Base-by-base conservation (phyloP, 2,329 filamentous ascomycete genomes). In the Claviceps maximensis region DNA sequence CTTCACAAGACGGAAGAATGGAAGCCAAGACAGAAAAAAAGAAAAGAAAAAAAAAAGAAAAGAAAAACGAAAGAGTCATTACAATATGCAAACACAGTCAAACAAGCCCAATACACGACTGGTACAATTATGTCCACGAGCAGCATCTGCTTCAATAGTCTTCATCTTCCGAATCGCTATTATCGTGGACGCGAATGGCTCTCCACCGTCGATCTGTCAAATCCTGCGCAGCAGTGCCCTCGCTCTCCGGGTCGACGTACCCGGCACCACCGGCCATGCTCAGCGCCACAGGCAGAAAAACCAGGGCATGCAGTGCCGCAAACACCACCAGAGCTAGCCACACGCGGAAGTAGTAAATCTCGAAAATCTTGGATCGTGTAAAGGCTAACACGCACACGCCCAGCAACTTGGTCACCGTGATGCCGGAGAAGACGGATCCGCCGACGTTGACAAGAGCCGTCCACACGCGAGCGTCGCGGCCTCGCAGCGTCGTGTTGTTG, bases 271-370 rank as follows among this genome's bases (percentile, higher is more conserved):
- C 93, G 50, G 87, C 77, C 49, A 96, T 74, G 63, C 87, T 94
- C 58, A 98, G 74, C 2, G 87, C 85, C 1, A 97, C 93, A 0
- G 93, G 93, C 61, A 98, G 72, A 67, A 97, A 95, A 8, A 98
- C 79, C 48, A 98, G 74, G 0, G 93, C 89, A 67, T 98, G 93
- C 10, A 84, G 77, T 8, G 88, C 88, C 2, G 90, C 94, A 67
- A 95, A 91, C 10, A 94, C 67, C 12, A 98, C 90, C 52, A 98
- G 78, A 7, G 90, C 86, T 19, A 96, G 74, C 93, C 93, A 98
- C 45, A 98, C 87, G 45, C 93, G 80, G 77, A 98, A 98, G 70
- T 98, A 98, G 71, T 98, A 98, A 54, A 98, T 89, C 73, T 98
- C 94, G 62, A 98, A 98, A 64, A 98, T 98, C 79, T 97, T 98